Percentiles rank a stretch among this genome's conserved stretches.
These are phyloP conservation scores for Pyropia yezoensis DNA, from an alignment of 23 red algal genomes.

Conservation along the genomic window DNA sequence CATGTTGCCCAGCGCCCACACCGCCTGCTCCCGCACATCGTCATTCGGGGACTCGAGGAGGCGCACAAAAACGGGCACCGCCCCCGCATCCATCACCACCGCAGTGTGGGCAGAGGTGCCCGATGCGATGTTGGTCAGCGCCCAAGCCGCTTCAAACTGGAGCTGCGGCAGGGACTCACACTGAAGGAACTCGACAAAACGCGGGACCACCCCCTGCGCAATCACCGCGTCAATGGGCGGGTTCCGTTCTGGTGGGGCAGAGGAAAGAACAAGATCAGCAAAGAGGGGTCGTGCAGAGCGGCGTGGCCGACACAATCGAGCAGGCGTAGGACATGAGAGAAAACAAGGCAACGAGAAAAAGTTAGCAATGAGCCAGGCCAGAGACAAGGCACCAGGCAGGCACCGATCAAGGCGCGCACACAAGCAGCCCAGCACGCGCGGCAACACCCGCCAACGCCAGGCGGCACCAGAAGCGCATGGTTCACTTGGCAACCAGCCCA, in stretches of 20 bases:
- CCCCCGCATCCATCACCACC: slow-evolving; percentile 82
- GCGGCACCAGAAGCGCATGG: too few relatives aligned
- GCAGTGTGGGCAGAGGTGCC: slow-evolving; percentile 80
- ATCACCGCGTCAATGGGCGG: slow-evolving; percentile 93
- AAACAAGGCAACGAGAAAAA: not conserved
- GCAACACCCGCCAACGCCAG: too few relatives aligned
- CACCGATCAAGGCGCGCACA: too few relatives aligned
- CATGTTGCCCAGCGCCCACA: slow-evolving; percentile 96
- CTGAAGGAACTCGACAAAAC: slow-evolving; percentile 80
- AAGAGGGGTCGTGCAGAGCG: not conserved
- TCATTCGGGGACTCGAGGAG: slow-evolving; percentile 78
- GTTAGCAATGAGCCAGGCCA: too few relatives aligned
- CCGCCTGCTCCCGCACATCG: slow-evolving; percentile 89
- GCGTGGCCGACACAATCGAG: not conserved
- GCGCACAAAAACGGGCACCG: slow-evolving; percentile 79
- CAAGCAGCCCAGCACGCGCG: too few relatives aligned
- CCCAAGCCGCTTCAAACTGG: slow-evolving; percentile 94
- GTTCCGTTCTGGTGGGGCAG: slow-evolving; percentile 33
- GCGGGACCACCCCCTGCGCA: slow-evolving; percentile 60
- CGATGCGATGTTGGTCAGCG: slow-evolving; percentile 88
- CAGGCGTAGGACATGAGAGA: not conserved
- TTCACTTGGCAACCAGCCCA: too few relatives aligned
- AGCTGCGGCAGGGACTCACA: slow-evolving; percentile 64
- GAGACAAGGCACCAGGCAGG: too few relatives aligned
- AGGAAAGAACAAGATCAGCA: not conserved